Base-by-base conservation (phyloP, 2,329 filamentous ascomycete species). In the Gyromitra esculenta region DNA sequence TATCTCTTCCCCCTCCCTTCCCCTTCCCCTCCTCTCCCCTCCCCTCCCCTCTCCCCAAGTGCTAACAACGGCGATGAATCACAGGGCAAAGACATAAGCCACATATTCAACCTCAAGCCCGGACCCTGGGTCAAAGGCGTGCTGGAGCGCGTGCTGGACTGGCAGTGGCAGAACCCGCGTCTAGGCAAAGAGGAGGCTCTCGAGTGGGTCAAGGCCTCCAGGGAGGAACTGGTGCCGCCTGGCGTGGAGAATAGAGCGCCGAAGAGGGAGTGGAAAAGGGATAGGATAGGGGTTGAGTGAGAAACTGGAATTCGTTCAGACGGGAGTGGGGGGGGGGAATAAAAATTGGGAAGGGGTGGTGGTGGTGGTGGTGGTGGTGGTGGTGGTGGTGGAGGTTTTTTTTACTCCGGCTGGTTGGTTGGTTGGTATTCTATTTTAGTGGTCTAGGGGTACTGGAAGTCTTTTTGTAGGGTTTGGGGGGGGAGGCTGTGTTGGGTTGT, bases 111-210 rank as follows among this genome's bases (percentile, higher is more conserved):
- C 0, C 84, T 87, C n/a, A 90, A 89, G 78, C 91, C 92, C 0
- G 93, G 93, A 0, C 90, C 86, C n/a, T 98, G 95, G 95, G 91
- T 96, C 87, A 89, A 89, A 69, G 87, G 87, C 59, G 94, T 94
- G 2, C 85, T 97, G 60, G 91, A 96, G 41, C 86, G 94, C 2
- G 92, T 93, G 77, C 88, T 96, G 83, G 90, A 90, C 77, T 98
- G 94, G 94, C 96, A 98, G 83, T 87, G 98, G 67, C 88, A 92
- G 48, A 89, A 98, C 81, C 93, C 94, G 0, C 86, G 86, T 2
- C 86, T 85, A 73, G 88, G 87, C 2, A 91, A 94, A 77, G 84
- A 86, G 39, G 81, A 83, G 8, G 80, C 77, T 31, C 7, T 75
- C n/a, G 71, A 68, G n/a, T 80, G 78, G 68, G 65, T 75, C 2